Evolutionary conservation across 768 basidiomycete genomes (phyloP).

Genomic region (Tylopilus plumbeoviolaceoides): DNA sequence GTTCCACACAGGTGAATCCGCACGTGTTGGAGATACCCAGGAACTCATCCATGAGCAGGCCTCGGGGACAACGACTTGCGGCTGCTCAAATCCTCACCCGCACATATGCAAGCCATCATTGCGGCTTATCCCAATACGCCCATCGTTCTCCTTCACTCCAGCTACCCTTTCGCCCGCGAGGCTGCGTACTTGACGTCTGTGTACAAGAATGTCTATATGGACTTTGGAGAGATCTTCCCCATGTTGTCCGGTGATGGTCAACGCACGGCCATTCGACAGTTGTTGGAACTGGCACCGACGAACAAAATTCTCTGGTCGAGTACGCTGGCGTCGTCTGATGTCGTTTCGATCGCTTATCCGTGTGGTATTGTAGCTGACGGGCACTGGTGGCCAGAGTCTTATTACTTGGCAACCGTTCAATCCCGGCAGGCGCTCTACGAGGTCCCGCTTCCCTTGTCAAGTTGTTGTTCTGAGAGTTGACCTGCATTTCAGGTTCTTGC

Average conservation of each 20-base stretch:
- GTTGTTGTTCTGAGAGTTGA: slow-evolving; percentile 39
- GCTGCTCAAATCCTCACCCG: slow-evolving; percentile 54
- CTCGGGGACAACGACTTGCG: slow-evolving; percentile 72
- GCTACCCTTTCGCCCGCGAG: slow-evolving; percentile 77
- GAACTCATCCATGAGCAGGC: slow-evolving; percentile 26
- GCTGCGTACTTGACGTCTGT: slow-evolving; percentile 73
- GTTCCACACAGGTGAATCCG: slow-evolving; percentile 60
- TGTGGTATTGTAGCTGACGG: slow-evolving; percentile 16
- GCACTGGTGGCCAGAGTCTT: slow-evolving; percentile 69
- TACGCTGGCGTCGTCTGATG: slow-evolving; percentile 28
- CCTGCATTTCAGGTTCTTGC: slow-evolving; percentile 58
- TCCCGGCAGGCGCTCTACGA: slow-evolving; percentile 58
- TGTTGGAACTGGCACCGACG: slow-evolving; percentile 69
- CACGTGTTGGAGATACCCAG: not conserved
- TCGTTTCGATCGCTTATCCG: not conserved
- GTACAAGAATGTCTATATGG: slow-evolving; percentile 71
- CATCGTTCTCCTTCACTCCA: slow-evolving; percentile 68
- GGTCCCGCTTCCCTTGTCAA: slow-evolving; percentile 33
- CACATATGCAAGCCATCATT: slow-evolving; percentile 66
- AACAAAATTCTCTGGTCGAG: slow-evolving; percentile 84
- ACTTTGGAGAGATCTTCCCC: slow-evolving; percentile 80
- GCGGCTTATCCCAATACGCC: slow-evolving; percentile 54
- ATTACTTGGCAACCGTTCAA: slow-evolving; percentile 64
- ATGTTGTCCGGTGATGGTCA: slow-evolving; percentile 63
- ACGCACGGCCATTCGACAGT: slow-evolving; percentile 50